Percentiles rank a stretch among this genome's conserved stretches.
Conservation (phyloP, 1,284 basidiomycete genomes). For the Xerocomus minutiporus region DNA sequence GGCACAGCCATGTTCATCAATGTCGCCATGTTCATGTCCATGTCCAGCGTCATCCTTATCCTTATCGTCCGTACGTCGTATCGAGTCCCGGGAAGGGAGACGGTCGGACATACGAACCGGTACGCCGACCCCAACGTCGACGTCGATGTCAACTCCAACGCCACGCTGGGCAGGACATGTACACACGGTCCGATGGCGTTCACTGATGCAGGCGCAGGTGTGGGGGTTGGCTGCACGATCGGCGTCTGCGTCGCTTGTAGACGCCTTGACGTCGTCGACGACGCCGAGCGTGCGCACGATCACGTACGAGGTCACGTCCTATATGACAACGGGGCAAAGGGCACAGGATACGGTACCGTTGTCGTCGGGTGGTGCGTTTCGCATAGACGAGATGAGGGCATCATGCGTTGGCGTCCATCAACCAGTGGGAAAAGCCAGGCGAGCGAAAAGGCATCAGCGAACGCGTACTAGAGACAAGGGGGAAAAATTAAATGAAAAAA, state of each 20-base stretch:
- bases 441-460: not conserved
- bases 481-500: not conserved
- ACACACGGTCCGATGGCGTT: too few relatives aligned
- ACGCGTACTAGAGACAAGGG: not conserved
- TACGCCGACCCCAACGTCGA: too few relatives aligned
- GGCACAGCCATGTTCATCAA: too few relatives aligned
- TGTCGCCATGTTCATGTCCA: too few relatives aligned
- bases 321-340: too few relatives aligned
- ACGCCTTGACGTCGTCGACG: conserved; percentile 64
- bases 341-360: not conserved
- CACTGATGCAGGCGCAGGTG: not conserved
- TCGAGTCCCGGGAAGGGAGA: not conserved
- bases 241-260: conserved; percentile 49
- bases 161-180: too few relatives aligned
- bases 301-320: conserved; percentile 78
- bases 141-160: too few relatives aligned
- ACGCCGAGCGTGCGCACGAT: conserved; percentile 78
- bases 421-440: not conserved
- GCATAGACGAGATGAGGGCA: not conserved
- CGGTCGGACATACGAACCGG: too few relatives aligned
- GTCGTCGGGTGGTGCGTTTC: not conserved
- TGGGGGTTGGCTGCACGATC: not conserved
- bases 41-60: not conserved
- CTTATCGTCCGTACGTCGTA: not conserved
- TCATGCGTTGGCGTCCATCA: not conserved